Evolutionary conservation across 768 basidiomycete genomes (phyloP), one percentile per base, ranked within the genome.

Genomic region (Dacryopinax primogenitus): DNA sequence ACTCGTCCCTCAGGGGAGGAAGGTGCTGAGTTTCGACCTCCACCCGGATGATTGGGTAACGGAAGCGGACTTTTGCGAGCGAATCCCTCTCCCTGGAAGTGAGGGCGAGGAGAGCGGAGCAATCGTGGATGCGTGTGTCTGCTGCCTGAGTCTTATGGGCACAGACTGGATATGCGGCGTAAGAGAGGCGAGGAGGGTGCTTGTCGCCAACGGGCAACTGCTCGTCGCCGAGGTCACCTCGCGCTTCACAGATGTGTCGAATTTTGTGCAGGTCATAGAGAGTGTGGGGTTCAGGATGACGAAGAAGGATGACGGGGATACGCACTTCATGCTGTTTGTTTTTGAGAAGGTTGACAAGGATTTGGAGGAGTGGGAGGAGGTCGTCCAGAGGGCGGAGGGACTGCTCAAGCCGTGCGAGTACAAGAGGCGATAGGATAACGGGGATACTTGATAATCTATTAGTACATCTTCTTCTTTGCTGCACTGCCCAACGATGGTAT

Each of bases 81-180:
- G 76, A 58, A 77, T 98, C 12, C 95, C 95, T 1, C 74, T 98
- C 3, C 94, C 96, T 1, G 95, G 95, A 30, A 85, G 85, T 23
- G 84, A 86, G 65, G 64, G 65, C 61, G 68, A 70, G 67, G 77
- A 63, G 62, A 84, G 82, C 32, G 80, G 84, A 0, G 86, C 90
- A 68, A 74, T 98, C 1, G 90, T 92, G 1, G 94, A 99, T 72
- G 86, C 92, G 4, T 92, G 85, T 6, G 86, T 98, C 26, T 98
- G 92, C 73, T 90, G 94, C 26, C 80, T 99, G 68, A 97, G 94
- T 71, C 79, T 99, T 68, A 99, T 99, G 96, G 89, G 90, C 33
- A 88, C 86, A 16, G 97, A 99, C 72, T 99, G 96, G 96, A 82
- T 90, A n/a, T 81, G 80, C 47, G 91, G 91, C 70, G 81, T 98